Evolutionary conservation across 352 stramenopile genomes (phyloP), one percentile per base, ranked within the genome.

Genomic region (Globisporangium lucens): DNA sequence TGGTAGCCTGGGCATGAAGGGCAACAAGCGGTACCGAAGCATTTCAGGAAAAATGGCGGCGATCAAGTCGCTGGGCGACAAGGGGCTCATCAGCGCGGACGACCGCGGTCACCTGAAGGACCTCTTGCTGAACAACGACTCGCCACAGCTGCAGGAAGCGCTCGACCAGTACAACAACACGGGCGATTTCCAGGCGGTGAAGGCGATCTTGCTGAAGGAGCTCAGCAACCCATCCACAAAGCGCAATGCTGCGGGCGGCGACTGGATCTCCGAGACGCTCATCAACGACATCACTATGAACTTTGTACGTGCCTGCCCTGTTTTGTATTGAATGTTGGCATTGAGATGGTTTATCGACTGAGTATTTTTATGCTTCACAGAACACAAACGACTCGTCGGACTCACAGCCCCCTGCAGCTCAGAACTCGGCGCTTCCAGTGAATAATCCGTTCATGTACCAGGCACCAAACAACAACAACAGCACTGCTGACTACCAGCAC

Each of bases 31-130:
- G 20, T 88, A 88, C 61, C 82, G 85, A 47, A 93, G 85, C 64
- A 90, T 92, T 58, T 90, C 80, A 1, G 72, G 85, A 38, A 93
- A 93, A 59, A 93, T 93, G 85, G 85, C 83, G 61, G 85, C 83
- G 17, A 93, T 93, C 71, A 93, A 93, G 69, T 85, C 82, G 61
- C 66, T 93, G 3, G 76, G 82, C 3, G 83, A 91, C 65, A 89
- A 90, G 35, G 85, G 85, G 1, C 49, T 93, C 20, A 93, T 93
- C 55, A 87, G 74, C 24, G 81, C 77, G 27, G 83, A 90, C 13
- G 83, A 91, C 65, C 80, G 82, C 15, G 83, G 82, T 0, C 80
- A 91, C 51, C 33, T 93, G 53, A 93, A 93, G 62, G 85, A 91
- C 73, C 61, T 93, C 56, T 65, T 93, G 68, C 73, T 93, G 13